Evolutionary conservation across 208 protist genomes (phyloP).

Genomic region (Crithidia sp.): DNA sequence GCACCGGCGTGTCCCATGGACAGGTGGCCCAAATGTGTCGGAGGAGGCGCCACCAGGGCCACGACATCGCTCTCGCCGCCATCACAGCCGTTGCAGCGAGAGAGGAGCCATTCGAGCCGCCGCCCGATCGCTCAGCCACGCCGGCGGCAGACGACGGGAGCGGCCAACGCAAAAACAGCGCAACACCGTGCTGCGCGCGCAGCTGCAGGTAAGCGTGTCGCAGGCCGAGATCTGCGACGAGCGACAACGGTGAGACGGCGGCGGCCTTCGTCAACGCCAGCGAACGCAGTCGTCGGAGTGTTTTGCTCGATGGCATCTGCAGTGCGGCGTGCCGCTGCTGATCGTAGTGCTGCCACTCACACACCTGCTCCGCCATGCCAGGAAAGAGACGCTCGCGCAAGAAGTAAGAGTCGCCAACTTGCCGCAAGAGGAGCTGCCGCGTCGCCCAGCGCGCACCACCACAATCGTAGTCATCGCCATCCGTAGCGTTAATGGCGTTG

Average conservation of each 20-base stretch:
- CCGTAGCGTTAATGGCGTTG: not conserved
- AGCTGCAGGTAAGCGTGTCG: constrained; percentile 47
- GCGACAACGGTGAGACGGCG: not conserved
- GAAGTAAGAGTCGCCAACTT: constrained; percentile 21
- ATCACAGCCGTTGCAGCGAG: constrained; percentile 4
- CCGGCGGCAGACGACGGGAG: not conserved
- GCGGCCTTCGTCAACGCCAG: not conserved
- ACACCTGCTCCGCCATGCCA: constrained; percentile 19
- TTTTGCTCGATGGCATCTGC: constrained; percentile 18
- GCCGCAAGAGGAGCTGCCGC: constrained; percentile 1
- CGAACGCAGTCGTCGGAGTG: not conserved
- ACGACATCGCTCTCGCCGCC: constrained; percentile 6
- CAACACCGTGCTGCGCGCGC: constrained; percentile 53
- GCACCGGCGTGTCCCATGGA: constrained; percentile 34
- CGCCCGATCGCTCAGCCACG: not conserved
- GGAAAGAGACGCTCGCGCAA: constrained; percentile 22
- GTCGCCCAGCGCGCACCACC: not conserved
- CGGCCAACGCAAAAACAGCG: constrained; percentile 73
- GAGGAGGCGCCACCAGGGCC: constrained; percentile 59
- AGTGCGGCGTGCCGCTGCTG: constrained; percentile 4
- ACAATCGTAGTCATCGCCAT: not conserved
- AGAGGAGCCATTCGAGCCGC: not conserved
- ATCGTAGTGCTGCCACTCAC: constrained; percentile 21
- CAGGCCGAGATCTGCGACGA: constrained; percentile 20
- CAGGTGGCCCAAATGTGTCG: constrained; percentile 46